Evolutionary conservation across 345 rosid genomes (phyloP), one percentile per base, ranked within the genome.

Genomic region (Excoecaria cochinchinensis): DNA sequence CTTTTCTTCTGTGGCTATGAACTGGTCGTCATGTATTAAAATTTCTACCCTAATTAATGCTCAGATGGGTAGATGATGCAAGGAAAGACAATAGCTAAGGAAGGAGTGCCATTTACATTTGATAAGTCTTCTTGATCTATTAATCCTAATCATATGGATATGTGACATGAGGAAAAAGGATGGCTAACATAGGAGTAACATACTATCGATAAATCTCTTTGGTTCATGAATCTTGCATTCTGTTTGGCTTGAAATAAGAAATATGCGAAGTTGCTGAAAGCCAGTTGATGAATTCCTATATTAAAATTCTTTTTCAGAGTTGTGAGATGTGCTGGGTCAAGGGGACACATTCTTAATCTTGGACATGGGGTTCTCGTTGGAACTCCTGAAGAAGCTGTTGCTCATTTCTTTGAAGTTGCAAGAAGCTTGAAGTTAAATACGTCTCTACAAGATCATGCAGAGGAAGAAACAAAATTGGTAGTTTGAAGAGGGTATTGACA

Each of bases 291-390:
- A 1, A 52, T 24, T 61, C 21, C 31, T 46, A 74, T 64, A 8
- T 62, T 79, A 38, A 24, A 36, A 21, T 40, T 53, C 8, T 38
- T 82, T 81, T 71, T 38, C 90, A 92, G 97, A 86, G 97, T 95
- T 71, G 96, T 95, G 69, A 88, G 69, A 74, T 83, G 89, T 70
- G 99, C 97, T 31, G 97, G 99, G 73, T 84, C 89, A 69, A 88
- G 76, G 61, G 97, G 97, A 44, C 99, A 92, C 84, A 88, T 92
- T 46, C 97, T 92, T 76, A 92, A 92, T 79, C 87, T 92, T 71
- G 97, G 97, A 59, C 97, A 92, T 47, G 97, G 97, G 36, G 97
- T 92, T 76, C 91, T 92, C 39, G 98, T 95, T 50, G 97, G 97
- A 78, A 91, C 97, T 13, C 97, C 95, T 39, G 97, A 92, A 85